phyloP scores from a whole-genome alignment of 129 eudicot species.

The Helianthus tuberosus region DNA sequence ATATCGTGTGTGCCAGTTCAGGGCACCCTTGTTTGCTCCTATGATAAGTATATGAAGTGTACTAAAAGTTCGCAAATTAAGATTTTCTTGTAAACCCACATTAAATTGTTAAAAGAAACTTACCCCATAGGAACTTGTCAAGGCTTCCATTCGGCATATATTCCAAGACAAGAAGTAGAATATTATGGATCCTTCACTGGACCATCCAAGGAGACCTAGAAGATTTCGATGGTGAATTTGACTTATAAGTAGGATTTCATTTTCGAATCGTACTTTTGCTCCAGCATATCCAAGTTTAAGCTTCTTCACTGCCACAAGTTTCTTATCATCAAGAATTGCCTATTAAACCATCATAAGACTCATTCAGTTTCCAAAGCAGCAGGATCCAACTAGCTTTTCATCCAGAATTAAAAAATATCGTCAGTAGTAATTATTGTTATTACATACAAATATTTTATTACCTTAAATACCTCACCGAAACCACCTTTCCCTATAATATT shows the following conservation, averaged over 20 bases:
- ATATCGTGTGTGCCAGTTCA: not conserved
- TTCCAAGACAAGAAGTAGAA: not conserved
- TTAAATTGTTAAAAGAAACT: not conserved
- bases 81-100: not conserved
- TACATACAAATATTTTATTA: too few species aligned
- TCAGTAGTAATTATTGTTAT: too few species aligned
- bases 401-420: too few species aligned
- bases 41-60: not conserved
- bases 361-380: not conserved
- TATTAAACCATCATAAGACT: not conserved
- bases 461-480: too few species aligned
- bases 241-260: not conserved
- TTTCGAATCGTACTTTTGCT: not conserved
- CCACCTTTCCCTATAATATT: too few species aligned
- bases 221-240: conserved; percentile 1
- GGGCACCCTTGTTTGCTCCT: not conserved
- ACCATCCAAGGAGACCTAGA: not conserved
- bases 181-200: not conserved
- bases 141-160: not conserved
- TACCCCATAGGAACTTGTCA: not conserved
- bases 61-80: not conserved
- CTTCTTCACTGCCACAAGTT: conserved; percentile 7
- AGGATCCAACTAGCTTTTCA: too few species aligned
- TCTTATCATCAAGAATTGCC: not conserved
- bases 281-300: not conserved